Conservation (phyloP, 768 basidiomycete species). For the Termitomyces sp. region DNA sequence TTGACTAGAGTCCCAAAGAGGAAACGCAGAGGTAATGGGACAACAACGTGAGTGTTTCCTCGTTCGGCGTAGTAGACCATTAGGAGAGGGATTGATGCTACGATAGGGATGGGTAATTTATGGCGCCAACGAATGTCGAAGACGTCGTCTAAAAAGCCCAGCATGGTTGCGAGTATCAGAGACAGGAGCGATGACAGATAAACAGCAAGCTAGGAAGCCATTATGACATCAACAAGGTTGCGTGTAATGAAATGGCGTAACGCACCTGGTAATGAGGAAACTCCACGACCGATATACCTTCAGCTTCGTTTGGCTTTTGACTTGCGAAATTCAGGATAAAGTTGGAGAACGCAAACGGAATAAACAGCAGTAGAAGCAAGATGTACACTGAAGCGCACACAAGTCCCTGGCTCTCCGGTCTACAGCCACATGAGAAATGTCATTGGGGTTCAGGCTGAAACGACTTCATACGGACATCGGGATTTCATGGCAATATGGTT, state of each 20-base stretch:
- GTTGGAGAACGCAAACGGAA: constrained; percentile 90
- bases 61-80: constrained; percentile 96
- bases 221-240: neutral
- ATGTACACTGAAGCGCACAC: constrained; percentile 89
- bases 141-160: constrained; percentile 95
- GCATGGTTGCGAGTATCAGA: constrained; percentile 84
- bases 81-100: constrained; percentile 90
- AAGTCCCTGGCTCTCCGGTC: constrained; percentile 92
- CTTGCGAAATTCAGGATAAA: constrained; percentile 44
- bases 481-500: constrained; percentile 52
- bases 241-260: neutral
- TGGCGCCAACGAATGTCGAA: constrained; percentile 99
- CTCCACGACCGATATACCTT: constrained; percentile 61
- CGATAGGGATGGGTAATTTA: constrained; percentile 94
- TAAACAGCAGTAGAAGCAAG: constrained; percentile 81
- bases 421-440: constrained; percentile 24
- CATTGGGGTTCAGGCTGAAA: neutral
- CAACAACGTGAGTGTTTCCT: constrained; percentile 90
- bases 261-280: constrained; percentile 77
- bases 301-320: constrained; percentile 32
- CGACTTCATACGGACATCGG: constrained; percentile 50
- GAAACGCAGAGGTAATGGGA: constrained; percentile 75
- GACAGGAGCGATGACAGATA: constrained; percentile 94
- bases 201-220: constrained; percentile 62
- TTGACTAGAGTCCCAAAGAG: constrained; percentile 78